Evolutionary conservation across 495 filamentous ascomycete genomes (phyloP), one percentile per base, ranked within the genome.

Genomic region (Penicillium daleae): DNA sequence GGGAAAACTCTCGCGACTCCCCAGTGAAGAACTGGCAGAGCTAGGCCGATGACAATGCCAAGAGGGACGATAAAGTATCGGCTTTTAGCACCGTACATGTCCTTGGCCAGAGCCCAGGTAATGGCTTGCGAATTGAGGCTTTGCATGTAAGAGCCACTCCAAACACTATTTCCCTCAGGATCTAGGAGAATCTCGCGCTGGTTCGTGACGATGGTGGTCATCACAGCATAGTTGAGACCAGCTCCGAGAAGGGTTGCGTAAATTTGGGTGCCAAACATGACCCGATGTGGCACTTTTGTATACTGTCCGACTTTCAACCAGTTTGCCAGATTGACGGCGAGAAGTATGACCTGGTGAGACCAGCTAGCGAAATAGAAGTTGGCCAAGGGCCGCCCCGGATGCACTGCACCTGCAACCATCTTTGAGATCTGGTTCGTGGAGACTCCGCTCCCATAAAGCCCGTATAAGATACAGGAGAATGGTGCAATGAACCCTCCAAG

Each of bases 221-320:
- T 78, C 65, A 78, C 77, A 27, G 74, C 64, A 51, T 74, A 80
- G 56, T 77, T 77, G 44, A 79, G 66, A 6, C 78, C 40, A 6
- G 74, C 74, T 26, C 77, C 77, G 29, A 80, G 61, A n/a, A 79
- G 9, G 21, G 57, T 64, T 24, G 77, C 77, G 4, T 68, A 10
- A 13, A 80, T 65, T 67, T 79, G 77, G 12, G 69, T 55, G 22
- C 65, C 59, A 58, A 80, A 80, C 21, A 78, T 74, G 37, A 49
- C 51, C 26, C 62, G 63, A 17, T 77, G 78, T 13, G 73, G 64
- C 22, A 80, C 53, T 44, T 80, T 70, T 22, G 46, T 61, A 33
- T 71, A 64, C 60, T 80, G 78, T 10, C 74, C 77, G 9, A 80
- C 60, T 48, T 75, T 73, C 59, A 83, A 72, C 66, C 60, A 83